Evolutionary conservation across 805 yeast genomes (phyloP), one percentile per base, ranked within the genome.

Genomic region (Metschnikowia hibisci): DNA sequence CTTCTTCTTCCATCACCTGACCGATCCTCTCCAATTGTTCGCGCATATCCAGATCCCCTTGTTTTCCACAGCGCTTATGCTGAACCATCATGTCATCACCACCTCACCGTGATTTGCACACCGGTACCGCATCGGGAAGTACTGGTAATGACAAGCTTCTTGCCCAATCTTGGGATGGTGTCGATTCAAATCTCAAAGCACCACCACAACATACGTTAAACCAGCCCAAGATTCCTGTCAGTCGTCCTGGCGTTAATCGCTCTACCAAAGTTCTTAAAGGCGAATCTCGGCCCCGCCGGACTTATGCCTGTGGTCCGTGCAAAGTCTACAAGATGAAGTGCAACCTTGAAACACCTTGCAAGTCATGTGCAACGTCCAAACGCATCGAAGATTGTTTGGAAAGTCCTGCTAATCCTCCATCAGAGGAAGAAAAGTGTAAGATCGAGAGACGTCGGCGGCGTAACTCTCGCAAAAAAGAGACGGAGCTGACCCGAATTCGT

Each of bases 261-360:
- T 20, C 23, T 2, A 8, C 23, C 10, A 35, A 35, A n/a, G 11
- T 25, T 8, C 13, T 5, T 20, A 20, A 22, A 8, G 27, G 22
- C 7, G 47, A 47, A 40, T 15, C 44, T 16, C 50, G 52, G 2
- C 29, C 47, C n/a, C 58, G 81, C 46, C 60, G 81, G 33, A 71
- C 77, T n/a, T 77, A 77, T 52, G 71, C 73, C 42, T 77, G 82
- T 55, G 81, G 80, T 1, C 80, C 78, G 2, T 77, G 82, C 50
- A 74, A 74, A 50, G 56, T 62, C n/a, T 70, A 73, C 44, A 77
- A 77, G 55, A 73, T 76, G 53, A 75, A 74, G 52, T 77, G 82
- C 57, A 79, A 77, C 48, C 66, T 74, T 44, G 53, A 61, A 35
- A 59, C 60, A 6, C 81, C 81, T 0, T 77, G 81, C 53, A 59